phyloP scores from a whole-genome alignment of 768 basidiomycete genomes.

The Kwoniella botswanensis region DNA sequence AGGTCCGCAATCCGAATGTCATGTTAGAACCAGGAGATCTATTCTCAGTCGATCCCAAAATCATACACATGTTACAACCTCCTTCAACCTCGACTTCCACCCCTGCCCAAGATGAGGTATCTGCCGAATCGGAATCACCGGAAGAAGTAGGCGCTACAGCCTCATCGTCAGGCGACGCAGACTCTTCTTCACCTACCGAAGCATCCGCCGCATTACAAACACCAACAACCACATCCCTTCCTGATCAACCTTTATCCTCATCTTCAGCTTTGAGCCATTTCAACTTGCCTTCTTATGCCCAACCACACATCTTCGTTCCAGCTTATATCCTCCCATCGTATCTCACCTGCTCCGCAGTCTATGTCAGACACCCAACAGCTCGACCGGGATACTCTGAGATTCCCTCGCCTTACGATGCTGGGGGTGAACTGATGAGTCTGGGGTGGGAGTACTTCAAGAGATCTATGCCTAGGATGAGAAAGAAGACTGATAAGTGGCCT shows the following conservation, averaged over 20 bases:
- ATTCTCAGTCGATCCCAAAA: constrained; percentile 81
- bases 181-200: constrained; percentile 23
- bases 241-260: constrained; percentile 17
- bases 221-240: constrained; percentile 12
- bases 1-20: constrained; percentile 85
- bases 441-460: constrained; percentile 88
- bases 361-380: constrained; percentile 94
- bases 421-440: constrained; percentile 86
- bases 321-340: constrained; percentile 86
- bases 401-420: constrained; percentile 92
- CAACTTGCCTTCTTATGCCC: constrained; percentile 80
- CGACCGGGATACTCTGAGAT: constrained; percentile 91
- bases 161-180: constrained; percentile 42
- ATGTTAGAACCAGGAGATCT: constrained; percentile 92
- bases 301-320: constrained; percentile 92
- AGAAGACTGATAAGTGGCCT: constrained; percentile 38
- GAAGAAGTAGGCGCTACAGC: constrained; percentile 29
- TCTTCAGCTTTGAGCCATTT: constrained; percentile 65
- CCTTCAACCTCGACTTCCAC: not conserved
- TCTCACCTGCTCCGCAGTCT: constrained; percentile 85
- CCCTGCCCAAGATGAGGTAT: not conserved
- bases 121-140: constrained; percentile 28
- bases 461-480: constrained; percentile 48
- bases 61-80: constrained; percentile 71
- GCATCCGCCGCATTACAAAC: constrained; percentile 23